A percentile compares a stretch with the other conserved stretches of the same genome.
These are phyloP conservation scores for Kodamaea neixiangensis DNA, from an alignment of 805 yeast species.

Conservation along the genomic window DNA sequence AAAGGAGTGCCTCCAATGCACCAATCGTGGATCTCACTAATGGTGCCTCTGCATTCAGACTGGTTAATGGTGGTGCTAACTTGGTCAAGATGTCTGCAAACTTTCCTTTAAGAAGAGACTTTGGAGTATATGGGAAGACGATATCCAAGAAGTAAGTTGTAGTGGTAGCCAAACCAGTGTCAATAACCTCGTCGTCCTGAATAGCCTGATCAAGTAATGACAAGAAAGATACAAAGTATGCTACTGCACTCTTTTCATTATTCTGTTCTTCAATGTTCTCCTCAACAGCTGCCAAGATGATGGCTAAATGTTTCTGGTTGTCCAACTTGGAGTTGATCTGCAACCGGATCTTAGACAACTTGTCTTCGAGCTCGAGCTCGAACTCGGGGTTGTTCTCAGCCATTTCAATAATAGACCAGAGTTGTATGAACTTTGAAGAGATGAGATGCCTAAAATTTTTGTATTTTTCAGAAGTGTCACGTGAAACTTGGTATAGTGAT, in stretches of 20 bases:
- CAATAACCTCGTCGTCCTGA: constrained; percentile 50
- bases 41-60: constrained; percentile 73
- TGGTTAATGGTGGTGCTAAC: constrained; percentile 78
- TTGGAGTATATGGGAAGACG: constrained; percentile 72
- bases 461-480: background rate
- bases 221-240: constrained; percentile 83
- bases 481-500: background rate
- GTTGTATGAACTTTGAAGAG: background rate
- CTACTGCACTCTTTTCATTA: constrained; percentile 64
- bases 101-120: constrained; percentile 65
- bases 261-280: constrained; percentile 75
- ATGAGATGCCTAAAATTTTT: constrained; percentile 6
- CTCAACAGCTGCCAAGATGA: constrained; percentile 85
- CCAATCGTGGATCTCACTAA: constrained; percentile 83
- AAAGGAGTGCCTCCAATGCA: constrained; percentile 72
- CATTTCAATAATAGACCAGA: constrained; percentile 19
- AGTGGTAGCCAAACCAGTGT: constrained; percentile 66
- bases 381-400: constrained; percentile 41
- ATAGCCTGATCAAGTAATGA: constrained; percentile 78
- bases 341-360: constrained; percentile 63
- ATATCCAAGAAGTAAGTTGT: constrained; percentile 81
- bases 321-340: constrained; percentile 80
- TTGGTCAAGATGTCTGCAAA: constrained; percentile 77
- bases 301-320: constrained; percentile 83
- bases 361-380: constrained; percentile 57